phyloP scores from a whole-genome alignment of 805 yeast species.

The Hanseniaspora lachancei region DNA sequence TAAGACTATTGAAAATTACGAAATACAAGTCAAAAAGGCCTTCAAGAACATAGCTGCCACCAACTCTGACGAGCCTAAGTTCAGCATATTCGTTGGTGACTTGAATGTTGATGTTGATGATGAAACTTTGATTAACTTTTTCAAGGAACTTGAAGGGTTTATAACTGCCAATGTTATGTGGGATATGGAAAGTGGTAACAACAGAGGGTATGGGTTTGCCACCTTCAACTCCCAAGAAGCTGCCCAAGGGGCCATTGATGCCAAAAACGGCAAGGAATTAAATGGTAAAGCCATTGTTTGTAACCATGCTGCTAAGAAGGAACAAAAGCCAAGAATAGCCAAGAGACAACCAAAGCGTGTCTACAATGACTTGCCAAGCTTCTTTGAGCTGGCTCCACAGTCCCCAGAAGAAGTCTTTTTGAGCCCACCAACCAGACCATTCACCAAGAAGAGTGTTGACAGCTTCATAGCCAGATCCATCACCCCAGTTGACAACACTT shows the following conservation, averaged over 20 bases:
- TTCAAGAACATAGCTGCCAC: slow-evolving; percentile 59
- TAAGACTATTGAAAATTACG: slow-evolving; percentile 38
- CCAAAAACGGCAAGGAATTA: slow-evolving; percentile 61
- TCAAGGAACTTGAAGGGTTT: slow-evolving; percentile 44
- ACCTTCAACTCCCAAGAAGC: slow-evolving; percentile 54
- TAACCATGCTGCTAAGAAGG: slow-evolving; percentile 71
- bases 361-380: slow-evolving; percentile 12
- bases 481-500: slow-evolving; percentile 49
- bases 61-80: slow-evolving; percentile 34
- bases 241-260: slow-evolving; percentile 58
- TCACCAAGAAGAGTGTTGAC: slow-evolving; percentile 49
- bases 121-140: slow-evolving; percentile 48
- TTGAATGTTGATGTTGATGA: slow-evolving; percentile 72
- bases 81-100: slow-evolving; percentile 77
- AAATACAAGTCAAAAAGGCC: slow-evolving; percentile 67
- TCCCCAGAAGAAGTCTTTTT: slow-evolving; percentile 16
- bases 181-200: slow-evolving; percentile 90
- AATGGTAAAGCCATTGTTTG: slow-evolving; percentile 69
- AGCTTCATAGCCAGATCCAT: slow-evolving; percentile 54
- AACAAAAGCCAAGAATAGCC: slow-evolving; percentile 21
- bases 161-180: slow-evolving; percentile 89
- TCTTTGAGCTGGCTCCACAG: slow-evolving; percentile 13
- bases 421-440: slow-evolving; percentile 23
- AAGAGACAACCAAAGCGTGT: slow-evolving; percentile 19
- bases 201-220: slow-evolving; percentile 85